phyloP scores from a whole-genome alignment of 2,329 filamentous ascomycete species.

The Grosmannia serpens region DNA sequence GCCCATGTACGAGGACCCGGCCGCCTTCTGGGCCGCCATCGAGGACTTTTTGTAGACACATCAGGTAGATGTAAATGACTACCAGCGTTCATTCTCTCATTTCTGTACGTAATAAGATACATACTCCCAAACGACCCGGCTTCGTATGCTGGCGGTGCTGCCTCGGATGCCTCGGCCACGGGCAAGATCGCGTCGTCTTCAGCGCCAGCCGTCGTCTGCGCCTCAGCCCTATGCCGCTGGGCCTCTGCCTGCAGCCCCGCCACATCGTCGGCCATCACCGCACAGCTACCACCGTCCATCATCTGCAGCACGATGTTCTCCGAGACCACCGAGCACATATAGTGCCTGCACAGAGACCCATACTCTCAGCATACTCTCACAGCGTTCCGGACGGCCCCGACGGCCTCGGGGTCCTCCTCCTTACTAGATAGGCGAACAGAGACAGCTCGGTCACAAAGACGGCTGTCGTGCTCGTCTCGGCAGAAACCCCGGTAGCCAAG shows the following conservation, averaged over 20 bases:
- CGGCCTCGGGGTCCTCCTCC: too few species aligned
- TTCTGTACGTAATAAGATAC: neutral
- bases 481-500: neutral
- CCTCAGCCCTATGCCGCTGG: neutral
- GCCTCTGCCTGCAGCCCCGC: neutral
- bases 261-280: neutral
- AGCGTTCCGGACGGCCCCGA: too few species aligned
- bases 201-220: neutral
- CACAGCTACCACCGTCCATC: neutral
- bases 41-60: constrained; percentile 8
- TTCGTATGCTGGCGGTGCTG: neutral
- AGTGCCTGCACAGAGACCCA: too few species aligned
- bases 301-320: neutral
- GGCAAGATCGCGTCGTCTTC: neutral
- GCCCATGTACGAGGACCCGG: constrained; percentile 65
- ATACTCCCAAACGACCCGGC: neutral
- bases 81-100: neutral
- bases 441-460: neutral
- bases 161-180: neutral
- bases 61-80: neutral
- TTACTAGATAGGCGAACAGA: neutral
- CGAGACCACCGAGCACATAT: neutral
- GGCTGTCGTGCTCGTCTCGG: neutral
- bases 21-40: constrained; percentile 31
- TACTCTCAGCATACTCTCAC: too few species aligned